These are phyloP conservation scores for Nemania abortiva DNA, from an alignment of 2,329 filamentous ascomycete genomes.

Conservation along the genomic window DNA sequence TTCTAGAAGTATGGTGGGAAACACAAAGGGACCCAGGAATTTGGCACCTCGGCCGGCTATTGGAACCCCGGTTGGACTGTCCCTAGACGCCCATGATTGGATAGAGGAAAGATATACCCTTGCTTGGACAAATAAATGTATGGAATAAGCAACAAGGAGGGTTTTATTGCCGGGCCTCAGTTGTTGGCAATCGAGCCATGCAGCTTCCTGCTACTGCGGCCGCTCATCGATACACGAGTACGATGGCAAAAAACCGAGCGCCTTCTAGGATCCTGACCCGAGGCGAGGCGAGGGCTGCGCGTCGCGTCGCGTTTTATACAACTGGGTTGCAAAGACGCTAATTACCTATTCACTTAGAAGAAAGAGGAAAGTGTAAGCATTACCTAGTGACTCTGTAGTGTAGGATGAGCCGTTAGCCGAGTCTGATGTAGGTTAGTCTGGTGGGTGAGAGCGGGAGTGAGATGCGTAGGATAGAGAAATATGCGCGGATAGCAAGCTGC, in stretches of 20 bases:
- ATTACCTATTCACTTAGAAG: background rate
- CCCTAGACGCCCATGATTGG: conserved; percentile 29
- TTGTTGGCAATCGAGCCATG: conserved; percentile 22
- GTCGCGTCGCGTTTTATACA: background rate
- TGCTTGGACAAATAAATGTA: conserved; percentile 10
- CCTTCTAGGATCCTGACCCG: background rate
- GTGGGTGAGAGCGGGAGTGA: background rate
- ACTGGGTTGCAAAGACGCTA: background rate
- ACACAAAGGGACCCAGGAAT: conserved; percentile 39
- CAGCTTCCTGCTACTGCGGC: conserved; percentile 1
- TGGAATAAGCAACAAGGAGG: conserved; percentile 20
- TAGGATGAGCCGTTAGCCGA: conserved; percentile 1
- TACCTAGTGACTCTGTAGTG: background rate
- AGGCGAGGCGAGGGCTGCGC: background rate
- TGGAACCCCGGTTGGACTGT: conserved; percentile 22
- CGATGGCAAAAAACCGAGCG: conserved; percentile 3
- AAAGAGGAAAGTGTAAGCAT: conserved; percentile 24
- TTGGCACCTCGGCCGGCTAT: conserved; percentile 31
- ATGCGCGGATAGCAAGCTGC: background rate
- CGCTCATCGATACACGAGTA: background rate
- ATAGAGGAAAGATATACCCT: conserved; percentile 17
- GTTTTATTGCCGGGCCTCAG: background rate
- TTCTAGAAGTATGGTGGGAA: conserved; percentile 38
- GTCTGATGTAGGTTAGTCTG: background rate
- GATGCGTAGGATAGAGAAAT: conserved; percentile 6